Conservation (phyloP, 116 monocot genomes). For the Zostera marina region DNA sequence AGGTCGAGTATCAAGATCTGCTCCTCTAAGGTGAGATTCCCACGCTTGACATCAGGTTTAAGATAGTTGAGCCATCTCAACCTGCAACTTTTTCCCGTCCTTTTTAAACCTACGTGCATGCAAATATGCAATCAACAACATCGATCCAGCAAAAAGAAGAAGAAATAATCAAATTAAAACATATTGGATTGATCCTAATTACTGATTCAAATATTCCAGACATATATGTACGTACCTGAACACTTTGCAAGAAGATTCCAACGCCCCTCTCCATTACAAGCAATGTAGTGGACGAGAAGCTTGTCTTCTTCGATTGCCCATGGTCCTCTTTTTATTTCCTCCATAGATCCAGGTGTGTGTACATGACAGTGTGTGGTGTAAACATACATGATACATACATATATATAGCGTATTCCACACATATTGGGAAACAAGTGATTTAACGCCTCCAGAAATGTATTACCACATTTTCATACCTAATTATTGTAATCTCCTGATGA, state of each 20-base stretch:
- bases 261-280: conserved; percentile 72
- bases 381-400: too few species aligned
- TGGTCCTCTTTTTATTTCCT: conserved; percentile 68
- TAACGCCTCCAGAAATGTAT: too few species aligned
- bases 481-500: too few species aligned
- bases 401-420: too few species aligned
- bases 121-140: not conserved
- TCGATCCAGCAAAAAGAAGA: not conserved
- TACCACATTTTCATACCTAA: too few species aligned
- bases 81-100: conserved; percentile 79
- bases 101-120: conserved; percentile 45
- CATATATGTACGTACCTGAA: conserved; percentile 28
- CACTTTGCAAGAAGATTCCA: conserved; percentile 75
- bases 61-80: conserved; percentile 74
- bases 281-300: conserved; percentile 78
- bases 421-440: too few species aligned
- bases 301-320: conserved; percentile 84
- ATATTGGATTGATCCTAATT: too few species aligned
- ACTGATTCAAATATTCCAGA: too few species aligned
- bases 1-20: conserved; percentile 73
- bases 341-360: too few species aligned
- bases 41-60: conserved; percentile 70
- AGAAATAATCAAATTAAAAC: conserved; percentile 1
- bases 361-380: not conserved
- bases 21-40: conserved; percentile 62